These are phyloP conservation scores for Avicennia marina DNA, from an alignment of 257 asterid genomes.

Conservation along the genomic window DNA sequence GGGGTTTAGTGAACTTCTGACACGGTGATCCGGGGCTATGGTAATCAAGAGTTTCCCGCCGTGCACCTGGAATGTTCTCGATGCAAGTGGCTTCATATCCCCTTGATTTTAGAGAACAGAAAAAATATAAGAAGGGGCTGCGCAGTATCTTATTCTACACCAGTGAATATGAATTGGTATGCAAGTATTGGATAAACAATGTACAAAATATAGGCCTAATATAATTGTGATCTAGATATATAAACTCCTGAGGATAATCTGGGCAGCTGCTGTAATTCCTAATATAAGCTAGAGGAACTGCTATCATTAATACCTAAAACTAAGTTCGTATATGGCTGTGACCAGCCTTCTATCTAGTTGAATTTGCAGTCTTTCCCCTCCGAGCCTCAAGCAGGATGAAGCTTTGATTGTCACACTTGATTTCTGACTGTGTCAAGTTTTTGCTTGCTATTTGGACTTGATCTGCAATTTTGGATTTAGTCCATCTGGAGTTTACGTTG, in stretches of 20 bases:
- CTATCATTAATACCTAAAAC: no score
- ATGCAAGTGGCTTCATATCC: not conserved
- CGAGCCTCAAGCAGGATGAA: not conserved
- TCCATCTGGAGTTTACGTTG: not conserved
- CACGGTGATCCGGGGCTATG: not conserved
- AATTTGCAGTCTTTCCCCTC: not conserved
- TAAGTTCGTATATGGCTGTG: no score
- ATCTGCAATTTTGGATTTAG: not conserved
- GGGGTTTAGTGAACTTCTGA: not conserved
- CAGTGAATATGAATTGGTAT: no score
- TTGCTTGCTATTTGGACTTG: not conserved
- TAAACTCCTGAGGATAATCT: no score
- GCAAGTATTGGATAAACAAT: no score
- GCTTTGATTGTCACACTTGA: not conserved
- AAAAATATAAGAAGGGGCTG: no score
- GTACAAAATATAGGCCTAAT: no score
- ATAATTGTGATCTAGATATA: no score
- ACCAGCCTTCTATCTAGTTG: not conserved
- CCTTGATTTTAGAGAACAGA: no score
- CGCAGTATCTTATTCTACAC: no score
- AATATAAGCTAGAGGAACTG: no score
- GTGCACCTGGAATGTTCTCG: not conserved
- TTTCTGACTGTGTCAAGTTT: not conserved
- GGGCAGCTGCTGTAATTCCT: no score
- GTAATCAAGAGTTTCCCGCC: not conserved